Conservation (phyloP, 2,329 filamentous ascomycete genomes). For the Fusarium nisikadoi region DNA sequence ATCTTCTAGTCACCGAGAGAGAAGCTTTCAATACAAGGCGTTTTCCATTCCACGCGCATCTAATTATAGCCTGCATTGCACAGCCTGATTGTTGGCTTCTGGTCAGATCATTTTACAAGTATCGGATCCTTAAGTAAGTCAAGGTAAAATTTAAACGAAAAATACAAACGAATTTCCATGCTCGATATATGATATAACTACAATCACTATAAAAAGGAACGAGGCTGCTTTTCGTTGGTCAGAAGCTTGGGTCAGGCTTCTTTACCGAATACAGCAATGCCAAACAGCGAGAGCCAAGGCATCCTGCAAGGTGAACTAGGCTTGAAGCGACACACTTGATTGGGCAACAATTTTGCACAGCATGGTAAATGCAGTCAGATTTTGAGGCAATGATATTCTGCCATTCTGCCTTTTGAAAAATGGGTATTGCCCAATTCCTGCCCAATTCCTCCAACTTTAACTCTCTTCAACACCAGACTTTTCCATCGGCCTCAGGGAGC, state of each 20-base stretch:
- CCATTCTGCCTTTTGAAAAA: background rate
- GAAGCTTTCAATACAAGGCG: background rate
- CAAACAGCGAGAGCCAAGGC: background rate
- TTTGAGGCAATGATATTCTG: background rate
- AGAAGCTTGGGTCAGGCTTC: background rate
- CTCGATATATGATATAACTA: background rate
- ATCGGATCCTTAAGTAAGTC: too few relatives aligned
- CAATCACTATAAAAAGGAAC: background rate
- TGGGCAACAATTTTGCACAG: background rate
- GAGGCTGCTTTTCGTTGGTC: constrained; percentile 36
- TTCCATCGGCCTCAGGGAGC: background rate
- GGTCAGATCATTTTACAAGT: background rate
- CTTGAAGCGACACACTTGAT: background rate
- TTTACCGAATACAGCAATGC: background rate
- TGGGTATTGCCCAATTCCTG: background rate
- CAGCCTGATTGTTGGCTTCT: background rate
- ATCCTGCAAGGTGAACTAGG: background rate
- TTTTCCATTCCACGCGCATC: background rate
- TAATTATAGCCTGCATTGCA: background rate
- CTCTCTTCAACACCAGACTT: background rate
- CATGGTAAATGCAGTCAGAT: background rate
- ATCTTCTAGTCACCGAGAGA: background rate
- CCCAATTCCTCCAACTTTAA: background rate
- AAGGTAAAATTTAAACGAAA: too few relatives aligned
- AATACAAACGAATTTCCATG: too few relatives aligned